These are phyloP conservation scores for Solanum corneliomulleri DNA, from an alignment of 257 asterid genomes.

Conservation along the genomic window DNA sequence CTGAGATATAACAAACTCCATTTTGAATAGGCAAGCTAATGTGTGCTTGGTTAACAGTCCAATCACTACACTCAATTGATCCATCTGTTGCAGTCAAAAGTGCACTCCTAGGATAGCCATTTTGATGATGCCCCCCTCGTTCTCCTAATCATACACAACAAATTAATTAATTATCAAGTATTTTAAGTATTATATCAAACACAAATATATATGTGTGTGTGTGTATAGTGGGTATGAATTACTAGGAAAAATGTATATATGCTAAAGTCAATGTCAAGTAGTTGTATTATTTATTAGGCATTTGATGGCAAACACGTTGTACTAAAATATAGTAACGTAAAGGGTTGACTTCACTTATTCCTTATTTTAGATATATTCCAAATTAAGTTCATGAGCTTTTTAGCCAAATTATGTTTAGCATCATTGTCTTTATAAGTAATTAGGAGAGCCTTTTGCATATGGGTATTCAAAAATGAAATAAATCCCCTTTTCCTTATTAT, in stretches of 20 bases:
- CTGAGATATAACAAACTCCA: background rate
- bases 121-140: background rate
- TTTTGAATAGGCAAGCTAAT: background rate
- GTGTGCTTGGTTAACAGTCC: background rate
- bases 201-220: too few relatives aligned
- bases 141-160: slow-evolving; percentile 6
- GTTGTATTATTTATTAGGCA: background rate
- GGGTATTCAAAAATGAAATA: background rate
- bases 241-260: background rate
- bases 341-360: background rate
- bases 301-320: background rate
- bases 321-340: background rate
- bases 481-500: background rate
- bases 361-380: background rate
- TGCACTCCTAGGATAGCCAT: background rate
- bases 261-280: background rate
- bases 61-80: background rate
- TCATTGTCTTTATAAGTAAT: background rate
- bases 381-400: background rate
- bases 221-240: background rate
- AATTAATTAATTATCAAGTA: background rate
- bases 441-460: background rate
- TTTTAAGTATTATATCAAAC: background rate
- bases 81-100: slow-evolving; percentile 2
- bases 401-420: background rate